phyloP scores from a whole-genome alignment of 345 rosid genomes.

The Gossypium sturtianum region DNA sequence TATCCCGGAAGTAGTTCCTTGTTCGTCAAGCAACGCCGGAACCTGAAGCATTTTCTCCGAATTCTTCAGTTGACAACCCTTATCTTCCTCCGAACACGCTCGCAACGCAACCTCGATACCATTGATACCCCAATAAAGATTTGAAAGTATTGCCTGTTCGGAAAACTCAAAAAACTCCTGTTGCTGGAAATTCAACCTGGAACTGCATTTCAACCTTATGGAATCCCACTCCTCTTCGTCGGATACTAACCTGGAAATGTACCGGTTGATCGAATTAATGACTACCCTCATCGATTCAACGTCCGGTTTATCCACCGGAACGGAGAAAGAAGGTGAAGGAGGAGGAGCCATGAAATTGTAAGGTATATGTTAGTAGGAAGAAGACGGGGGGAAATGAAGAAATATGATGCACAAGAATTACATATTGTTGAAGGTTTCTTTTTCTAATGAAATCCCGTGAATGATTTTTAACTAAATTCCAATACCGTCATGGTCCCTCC shows the following conservation, averaged over 20 bases:
- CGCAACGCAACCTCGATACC: constrained; percentile 52
- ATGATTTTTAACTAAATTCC: constrained; percentile 27
- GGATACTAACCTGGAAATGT: constrained; percentile 29
- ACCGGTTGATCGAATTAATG: constrained; percentile 38
- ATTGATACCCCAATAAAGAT: constrained; percentile 72
- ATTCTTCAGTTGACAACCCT: constrained; percentile 26
- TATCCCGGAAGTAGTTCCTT: constrained; percentile 58
- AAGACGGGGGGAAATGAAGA: constrained; percentile 5
- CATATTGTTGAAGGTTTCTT: too few relatives aligned
- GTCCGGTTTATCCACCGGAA: constrained; percentile 28
- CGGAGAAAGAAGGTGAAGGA: constrained; percentile 21
- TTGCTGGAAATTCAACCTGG: constrained; percentile 33
- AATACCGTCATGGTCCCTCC: constrained; percentile 25
- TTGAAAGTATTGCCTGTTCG: constrained; percentile 58
- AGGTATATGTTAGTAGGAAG: constrained; percentile 1
- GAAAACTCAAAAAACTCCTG: constrained; percentile 50
- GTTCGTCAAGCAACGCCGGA: constrained; percentile 81
- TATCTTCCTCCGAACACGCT: constrained; percentile 33
- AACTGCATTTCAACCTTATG: constrained; percentile 38
- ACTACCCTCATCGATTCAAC: constrained; percentile 37
- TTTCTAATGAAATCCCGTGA: constrained; percentile 28
- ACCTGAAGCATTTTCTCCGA: constrained; percentile 81
- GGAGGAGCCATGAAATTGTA: constrained; percentile 26
- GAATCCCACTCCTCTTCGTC: constrained; percentile 30
- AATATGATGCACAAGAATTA: neutral